Percentiles rank a stretch among this genome's conserved stretches.
Conservation (phyloP, 2,329 filamentous ascomycete species). For the Fusarium sp. region DNA sequence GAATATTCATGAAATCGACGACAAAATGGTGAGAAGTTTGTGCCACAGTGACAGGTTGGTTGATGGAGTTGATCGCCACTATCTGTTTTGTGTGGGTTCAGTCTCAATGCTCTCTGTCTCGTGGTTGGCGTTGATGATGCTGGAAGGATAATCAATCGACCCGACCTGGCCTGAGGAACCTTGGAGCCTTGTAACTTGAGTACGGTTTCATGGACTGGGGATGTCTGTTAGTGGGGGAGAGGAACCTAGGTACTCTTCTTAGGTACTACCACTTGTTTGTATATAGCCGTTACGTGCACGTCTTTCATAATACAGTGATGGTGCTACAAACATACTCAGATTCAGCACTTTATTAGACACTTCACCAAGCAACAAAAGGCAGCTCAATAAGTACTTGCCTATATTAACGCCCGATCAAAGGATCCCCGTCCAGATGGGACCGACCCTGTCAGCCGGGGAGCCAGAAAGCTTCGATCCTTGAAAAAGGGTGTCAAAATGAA, state of each 20-base stretch:
- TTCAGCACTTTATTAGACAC: background rate
- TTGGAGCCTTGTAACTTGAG: conserved; percentile 29
- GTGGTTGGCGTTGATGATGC: conserved; percentile 36
- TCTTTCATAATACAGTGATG: background rate
- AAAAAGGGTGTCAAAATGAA: background rate
- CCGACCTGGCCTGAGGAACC: conserved; percentile 26
- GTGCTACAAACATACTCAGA: background rate
- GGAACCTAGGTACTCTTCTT: background rate
- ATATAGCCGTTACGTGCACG: background rate
- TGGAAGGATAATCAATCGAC: conserved; percentile 32
- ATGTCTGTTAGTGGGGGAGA: conserved; percentile 22
- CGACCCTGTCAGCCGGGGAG: background rate
- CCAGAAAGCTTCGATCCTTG: background rate
- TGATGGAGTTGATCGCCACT: conserved; percentile 14
- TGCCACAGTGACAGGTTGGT: background rate
- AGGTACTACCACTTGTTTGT: background rate
- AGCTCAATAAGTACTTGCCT: background rate
- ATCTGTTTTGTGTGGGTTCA: conserved; percentile 23
- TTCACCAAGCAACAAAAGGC: background rate
- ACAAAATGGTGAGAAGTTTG: background rate
- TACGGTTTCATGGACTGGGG: conserved; percentile 26
- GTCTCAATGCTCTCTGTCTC: conserved; percentile 6
- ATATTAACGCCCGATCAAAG: conserved; percentile 3
- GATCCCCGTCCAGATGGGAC: background rate
- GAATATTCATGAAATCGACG: background rate